phyloP scores from a whole-genome alignment of 176 grass and related monocot genomes.

The Hordeum marinum region DNA sequence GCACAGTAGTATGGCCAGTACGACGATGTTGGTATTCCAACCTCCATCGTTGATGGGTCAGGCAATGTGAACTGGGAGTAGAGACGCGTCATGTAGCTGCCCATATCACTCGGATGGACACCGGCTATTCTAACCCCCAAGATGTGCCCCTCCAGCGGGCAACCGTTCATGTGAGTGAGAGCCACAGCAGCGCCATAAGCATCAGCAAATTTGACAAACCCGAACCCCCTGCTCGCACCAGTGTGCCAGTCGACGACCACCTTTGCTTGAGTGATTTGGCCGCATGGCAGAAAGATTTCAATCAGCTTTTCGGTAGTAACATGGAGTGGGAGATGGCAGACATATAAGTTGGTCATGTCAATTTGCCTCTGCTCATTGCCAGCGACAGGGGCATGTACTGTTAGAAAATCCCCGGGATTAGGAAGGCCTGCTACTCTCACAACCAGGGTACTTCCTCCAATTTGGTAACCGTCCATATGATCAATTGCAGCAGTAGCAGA shows the following conservation, averaged over 20 bases:
- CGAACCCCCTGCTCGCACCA: slow-evolving; percentile 59
- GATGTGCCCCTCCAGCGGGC: slow-evolving; percentile 37
- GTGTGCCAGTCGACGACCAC: slow-evolving; percentile 41
- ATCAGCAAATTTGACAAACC: slow-evolving; percentile 57
- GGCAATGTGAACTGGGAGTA: slow-evolving; percentile 17
- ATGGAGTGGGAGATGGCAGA: slow-evolving; percentile 37
- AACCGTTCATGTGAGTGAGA: slow-evolving; percentile 43
- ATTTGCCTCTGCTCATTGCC: slow-evolving; percentile 25
- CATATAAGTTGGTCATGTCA: slow-evolving; percentile 55
- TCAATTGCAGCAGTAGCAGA: slow-evolving; percentile 43
- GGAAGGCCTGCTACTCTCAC: slow-evolving; percentile 44
- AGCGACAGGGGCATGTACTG: background rate
- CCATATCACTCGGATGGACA: slow-evolving; percentile 9
- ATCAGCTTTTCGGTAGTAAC: slow-evolving; percentile 42
- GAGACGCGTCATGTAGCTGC: slow-evolving; percentile 10
- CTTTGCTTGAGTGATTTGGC: slow-evolving; percentile 48
- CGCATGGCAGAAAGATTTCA: slow-evolving; percentile 48
- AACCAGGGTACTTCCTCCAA: slow-evolving; percentile 54
- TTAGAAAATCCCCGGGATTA: background rate
- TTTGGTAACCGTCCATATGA: slow-evolving; percentile 56
- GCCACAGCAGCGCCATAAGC: slow-evolving; percentile 41
- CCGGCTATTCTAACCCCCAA: slow-evolving; percentile 39
- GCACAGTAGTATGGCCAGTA: slow-evolving; percentile 24
- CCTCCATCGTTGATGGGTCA: background rate
- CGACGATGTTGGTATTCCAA: slow-evolving; percentile 33